phyloP scores from a whole-genome alignment of 2,329 filamentous ascomycete species.

The Acrodontium crateriforme region DNA sequence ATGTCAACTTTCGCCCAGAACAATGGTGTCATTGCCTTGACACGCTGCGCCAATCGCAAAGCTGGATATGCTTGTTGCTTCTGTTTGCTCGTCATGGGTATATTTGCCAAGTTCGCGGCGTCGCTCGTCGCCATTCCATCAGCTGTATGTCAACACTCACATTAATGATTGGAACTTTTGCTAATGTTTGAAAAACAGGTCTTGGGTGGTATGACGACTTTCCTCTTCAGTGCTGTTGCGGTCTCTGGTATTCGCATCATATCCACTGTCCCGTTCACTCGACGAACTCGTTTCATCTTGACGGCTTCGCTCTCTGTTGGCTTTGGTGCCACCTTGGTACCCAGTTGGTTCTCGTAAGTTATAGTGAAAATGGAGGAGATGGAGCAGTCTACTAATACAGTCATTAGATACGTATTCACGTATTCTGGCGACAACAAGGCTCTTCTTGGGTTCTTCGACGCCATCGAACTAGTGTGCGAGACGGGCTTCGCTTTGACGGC shows the following conservation, averaged over 20 bases:
- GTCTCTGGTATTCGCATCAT: constrained; percentile 69
- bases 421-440: constrained; percentile 54
- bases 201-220: constrained; percentile 48
- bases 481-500: constrained; percentile 63
- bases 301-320: constrained; percentile 62
- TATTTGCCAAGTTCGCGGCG: constrained; percentile 74
- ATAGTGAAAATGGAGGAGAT: no score
- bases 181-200: no score
- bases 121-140: constrained; percentile 65
- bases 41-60: constrained; percentile 65
- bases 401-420: constrained; percentile 51
- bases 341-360: background rate
- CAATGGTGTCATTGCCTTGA: constrained; percentile 72
- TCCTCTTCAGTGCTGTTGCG: constrained; percentile 64
- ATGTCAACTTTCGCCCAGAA: constrained; percentile 75
- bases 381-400: no score
- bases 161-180: no score
- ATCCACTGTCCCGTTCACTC: constrained; percentile 55
- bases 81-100: constrained; percentile 66
- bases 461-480: constrained; percentile 36
- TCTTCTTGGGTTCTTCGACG: constrained; percentile 61
- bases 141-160: no score
- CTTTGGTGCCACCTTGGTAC: constrained; percentile 29
- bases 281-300: constrained; percentile 69
- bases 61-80: constrained; percentile 67